Conservation (phyloP, 352 stramenopile genomes). For the Globisporangium perplexum region DNA sequence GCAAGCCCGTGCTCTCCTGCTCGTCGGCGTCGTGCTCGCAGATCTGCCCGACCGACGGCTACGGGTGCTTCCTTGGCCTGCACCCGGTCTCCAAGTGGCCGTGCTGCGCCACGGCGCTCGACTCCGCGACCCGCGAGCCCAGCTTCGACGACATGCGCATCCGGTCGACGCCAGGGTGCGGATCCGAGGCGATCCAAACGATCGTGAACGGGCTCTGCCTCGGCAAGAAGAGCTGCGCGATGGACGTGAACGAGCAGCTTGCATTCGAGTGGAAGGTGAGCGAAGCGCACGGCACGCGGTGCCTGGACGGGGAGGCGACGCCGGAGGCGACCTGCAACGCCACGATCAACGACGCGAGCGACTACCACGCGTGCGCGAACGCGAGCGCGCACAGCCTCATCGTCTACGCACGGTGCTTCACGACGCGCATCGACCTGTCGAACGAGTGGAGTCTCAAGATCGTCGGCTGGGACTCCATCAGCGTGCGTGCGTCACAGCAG, state of each 20-base stretch:
- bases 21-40: constrained; percentile 17
- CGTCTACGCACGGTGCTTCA: constrained; percentile 69
- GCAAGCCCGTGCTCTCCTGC: constrained; percentile 19
- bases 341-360: constrained; percentile 40
- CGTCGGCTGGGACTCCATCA: constrained; percentile 78
- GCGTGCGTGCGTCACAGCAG: too few relatives aligned
- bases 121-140: constrained; percentile 22
- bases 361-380: constrained; percentile 44
- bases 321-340: constrained; percentile 35
- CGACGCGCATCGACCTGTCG: constrained; percentile 69
- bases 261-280: constrained; percentile 58
- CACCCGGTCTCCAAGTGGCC: constrained; percentile 57
- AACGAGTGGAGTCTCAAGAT: constrained; percentile 69
- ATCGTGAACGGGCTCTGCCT: constrained; percentile 74
- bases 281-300: constrained; percentile 29
- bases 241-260: constrained; percentile 54
- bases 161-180: constrained; percentile 29
- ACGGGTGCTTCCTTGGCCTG: constrained; percentile 58
- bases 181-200: constrained; percentile 35
- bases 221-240: constrained; percentile 54
- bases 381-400: constrained; percentile 42
- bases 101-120: constrained; percentile 49
- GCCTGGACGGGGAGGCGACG: constrained; percentile 22
- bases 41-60: constrained; percentile 33
- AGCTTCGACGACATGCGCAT: constrained; percentile 58